Conservation (phyloP, 768 basidiomycete species). For the Tricholoma sp. region DNA sequence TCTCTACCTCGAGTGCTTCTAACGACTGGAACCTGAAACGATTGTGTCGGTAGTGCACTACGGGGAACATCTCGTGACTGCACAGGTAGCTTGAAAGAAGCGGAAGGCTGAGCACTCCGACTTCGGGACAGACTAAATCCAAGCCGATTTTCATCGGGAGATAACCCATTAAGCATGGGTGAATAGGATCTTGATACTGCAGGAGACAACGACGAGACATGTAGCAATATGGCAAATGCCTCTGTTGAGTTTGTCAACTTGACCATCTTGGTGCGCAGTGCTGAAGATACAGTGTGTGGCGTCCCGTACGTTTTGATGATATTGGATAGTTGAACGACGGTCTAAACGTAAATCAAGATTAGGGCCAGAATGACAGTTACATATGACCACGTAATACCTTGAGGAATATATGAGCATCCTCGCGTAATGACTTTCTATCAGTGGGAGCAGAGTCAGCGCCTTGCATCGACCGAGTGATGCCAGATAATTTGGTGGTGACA, state of each 20-base stretch:
- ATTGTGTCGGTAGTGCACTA: slow-evolving; percentile 31
- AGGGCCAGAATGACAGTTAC: not conserved
- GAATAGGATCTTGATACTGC: slow-evolving; percentile 53
- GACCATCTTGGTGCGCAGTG: slow-evolving; percentile 66
- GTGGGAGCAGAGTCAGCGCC: slow-evolving; percentile 42
- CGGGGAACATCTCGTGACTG: slow-evolving; percentile 40
- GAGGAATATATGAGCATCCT: slow-evolving; percentile 76
- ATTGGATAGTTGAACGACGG: slow-evolving; percentile 72
- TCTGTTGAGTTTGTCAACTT: slow-evolving; percentile 79
- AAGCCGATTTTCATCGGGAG: slow-evolving; percentile 45
- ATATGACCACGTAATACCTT: slow-evolving; percentile 47
- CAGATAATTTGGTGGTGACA: slow-evolving; percentile 58
- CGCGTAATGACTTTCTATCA: slow-evolving; percentile 61
- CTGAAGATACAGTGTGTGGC: slow-evolving; percentile 46
- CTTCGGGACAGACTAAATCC: slow-evolving; percentile 54
- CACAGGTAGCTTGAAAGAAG: slow-evolving; percentile 32
- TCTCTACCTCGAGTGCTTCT: slow-evolving; percentile 11
- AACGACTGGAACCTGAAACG: slow-evolving; percentile 15
- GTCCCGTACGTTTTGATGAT: slow-evolving; percentile 61
- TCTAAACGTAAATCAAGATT: slow-evolving; percentile 32
- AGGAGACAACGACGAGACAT: slow-evolving; percentile 77
- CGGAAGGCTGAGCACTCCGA: slow-evolving; percentile 47
- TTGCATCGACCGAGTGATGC: slow-evolving; percentile 53
- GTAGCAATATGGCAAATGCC: slow-evolving; percentile 81
- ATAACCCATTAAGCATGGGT: slow-evolving; percentile 39